Evolutionary conservation across 305 asterid species (phyloP).

Genomic region (Solanum chacoense): DNA sequence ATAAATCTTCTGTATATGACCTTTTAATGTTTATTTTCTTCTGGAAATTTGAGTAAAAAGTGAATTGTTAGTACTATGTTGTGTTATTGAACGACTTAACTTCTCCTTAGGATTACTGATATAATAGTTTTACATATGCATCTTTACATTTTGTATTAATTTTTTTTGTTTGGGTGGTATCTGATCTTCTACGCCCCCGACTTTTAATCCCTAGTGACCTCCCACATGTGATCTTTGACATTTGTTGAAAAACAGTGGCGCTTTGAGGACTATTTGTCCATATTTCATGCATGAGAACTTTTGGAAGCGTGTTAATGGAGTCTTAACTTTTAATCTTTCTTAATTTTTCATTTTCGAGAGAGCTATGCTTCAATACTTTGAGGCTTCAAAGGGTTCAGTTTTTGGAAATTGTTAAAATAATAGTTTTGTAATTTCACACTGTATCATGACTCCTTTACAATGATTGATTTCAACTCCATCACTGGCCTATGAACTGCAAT

Average conservation of each 20-base stretch:
- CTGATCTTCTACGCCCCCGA: background rate
- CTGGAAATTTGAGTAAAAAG: no score
- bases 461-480: background rate
- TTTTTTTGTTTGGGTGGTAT: background rate
- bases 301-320: background rate
- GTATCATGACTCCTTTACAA: background rate
- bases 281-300: background rate
- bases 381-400: no score
- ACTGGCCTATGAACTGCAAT: background rate
- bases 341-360: no score
- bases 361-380: background rate
- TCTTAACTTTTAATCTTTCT: background rate
- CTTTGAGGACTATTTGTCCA: background rate
- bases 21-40: no score
- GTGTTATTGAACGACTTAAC: background rate
- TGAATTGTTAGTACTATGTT: background rate
- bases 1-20: background rate
- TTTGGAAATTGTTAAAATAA: no score
- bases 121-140: background rate
- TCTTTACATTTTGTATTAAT: background rate
- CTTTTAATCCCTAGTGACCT: background rate
- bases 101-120: background rate
- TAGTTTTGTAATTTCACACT: no score
- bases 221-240: background rate
- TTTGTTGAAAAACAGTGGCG: no score